Evolutionary conservation across 2,329 filamentous ascomycete species (phyloP).

Genomic region (Colletotrichum falcatum): DNA sequence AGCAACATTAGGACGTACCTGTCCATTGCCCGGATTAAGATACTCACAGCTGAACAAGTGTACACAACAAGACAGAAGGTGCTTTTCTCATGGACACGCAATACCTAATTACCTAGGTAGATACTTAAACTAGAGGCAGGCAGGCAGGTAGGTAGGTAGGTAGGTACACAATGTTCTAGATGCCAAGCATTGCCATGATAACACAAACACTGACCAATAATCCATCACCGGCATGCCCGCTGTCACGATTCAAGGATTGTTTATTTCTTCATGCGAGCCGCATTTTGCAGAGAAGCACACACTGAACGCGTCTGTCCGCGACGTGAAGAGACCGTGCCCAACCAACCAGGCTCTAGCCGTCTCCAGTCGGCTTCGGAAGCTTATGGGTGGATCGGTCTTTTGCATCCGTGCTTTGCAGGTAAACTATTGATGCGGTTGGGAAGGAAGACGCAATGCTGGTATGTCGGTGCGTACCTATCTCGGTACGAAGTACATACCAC

Average conservation of each 20-base stretch:
- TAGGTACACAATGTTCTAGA: neutral
- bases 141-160: too few relatives aligned
- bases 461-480: too few relatives aligned
- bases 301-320: slow-evolving; percentile 27
- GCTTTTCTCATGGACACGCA: neutral
- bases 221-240: neutral
- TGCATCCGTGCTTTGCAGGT: slow-evolving; percentile 6
- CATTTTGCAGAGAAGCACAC: slow-evolving; percentile 18
- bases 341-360: slow-evolving; percentile 6
- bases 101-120: neutral
- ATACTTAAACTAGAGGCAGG: too few relatives aligned
- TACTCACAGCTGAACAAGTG: neutral
- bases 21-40: neutral
- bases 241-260: slow-evolving; percentile 4
- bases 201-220: neutral
- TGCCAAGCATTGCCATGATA: slow-evolving; percentile 5
- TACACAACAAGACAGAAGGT: neutral
- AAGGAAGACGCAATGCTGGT: neutral
- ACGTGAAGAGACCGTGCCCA: neutral
- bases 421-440: neutral
- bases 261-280: slow-evolving; percentile 30
- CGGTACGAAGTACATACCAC: too few relatives aligned
- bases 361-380: neutral
- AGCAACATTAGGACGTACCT: neutral
- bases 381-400: slow-evolving; percentile 5